These are phyloP conservation scores for Coemansia sp. DNA, from an alignment of 192 early-diverging fungal genomes.

Conservation along the genomic window DNA sequence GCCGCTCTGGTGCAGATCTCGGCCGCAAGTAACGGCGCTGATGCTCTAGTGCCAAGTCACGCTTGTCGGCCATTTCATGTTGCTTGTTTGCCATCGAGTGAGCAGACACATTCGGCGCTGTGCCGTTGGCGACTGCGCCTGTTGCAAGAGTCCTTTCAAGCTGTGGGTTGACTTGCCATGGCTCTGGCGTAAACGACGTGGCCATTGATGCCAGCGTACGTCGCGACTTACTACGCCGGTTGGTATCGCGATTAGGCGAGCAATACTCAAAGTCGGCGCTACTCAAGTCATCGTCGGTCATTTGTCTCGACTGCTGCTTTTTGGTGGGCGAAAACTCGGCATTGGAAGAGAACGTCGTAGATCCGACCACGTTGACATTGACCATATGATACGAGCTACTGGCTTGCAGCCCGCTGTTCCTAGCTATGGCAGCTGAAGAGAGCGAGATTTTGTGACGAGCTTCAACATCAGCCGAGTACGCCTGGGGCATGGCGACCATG, in stretches of 20 bases:
- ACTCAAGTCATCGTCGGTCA: neutral
- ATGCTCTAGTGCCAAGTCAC: neutral
- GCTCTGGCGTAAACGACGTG: conserved; percentile 48
- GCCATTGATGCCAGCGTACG: conserved; percentile 45
- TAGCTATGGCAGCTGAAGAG: neutral
- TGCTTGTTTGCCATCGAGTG: neutral
- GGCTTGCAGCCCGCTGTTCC: neutral
- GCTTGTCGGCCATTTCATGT: neutral
- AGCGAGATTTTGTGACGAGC: neutral
- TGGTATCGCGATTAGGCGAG: neutral
- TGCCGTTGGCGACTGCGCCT: neutral
- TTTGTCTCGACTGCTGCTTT: neutral
- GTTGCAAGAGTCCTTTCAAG: conserved; percentile 21
- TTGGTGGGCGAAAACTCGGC: neutral
- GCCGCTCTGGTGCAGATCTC: conserved; percentile 27
- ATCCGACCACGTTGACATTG: conserved; percentile 1
- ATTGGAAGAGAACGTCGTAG: conserved; percentile 6
- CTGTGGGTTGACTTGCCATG: conserved; percentile 48
- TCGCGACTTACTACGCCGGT: conserved; percentile 28
- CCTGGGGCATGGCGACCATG: neutral
- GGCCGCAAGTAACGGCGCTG: conserved; percentile 23
- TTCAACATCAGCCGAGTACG: neutral
- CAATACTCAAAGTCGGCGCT: conserved; percentile 23
- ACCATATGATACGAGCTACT: neutral
- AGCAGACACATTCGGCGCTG: neutral